Conservation (phyloP, 495 filamentous ascomycete species). For the Aspergillus cristatus region DNA sequence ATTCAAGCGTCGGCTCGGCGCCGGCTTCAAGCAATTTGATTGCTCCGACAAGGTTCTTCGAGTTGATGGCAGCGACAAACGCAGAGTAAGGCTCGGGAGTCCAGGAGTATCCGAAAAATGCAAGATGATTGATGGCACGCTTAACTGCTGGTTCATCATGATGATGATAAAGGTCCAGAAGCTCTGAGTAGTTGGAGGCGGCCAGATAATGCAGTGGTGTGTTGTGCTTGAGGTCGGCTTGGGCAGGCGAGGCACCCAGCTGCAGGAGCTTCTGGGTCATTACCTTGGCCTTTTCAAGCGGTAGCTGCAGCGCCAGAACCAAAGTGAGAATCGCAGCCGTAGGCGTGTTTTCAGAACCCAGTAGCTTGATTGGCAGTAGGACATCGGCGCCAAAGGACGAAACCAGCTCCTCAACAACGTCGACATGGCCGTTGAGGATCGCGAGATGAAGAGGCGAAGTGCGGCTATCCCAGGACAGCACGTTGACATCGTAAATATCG, state of each 20-base stretch:
- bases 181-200: slow-evolving; percentile 27
- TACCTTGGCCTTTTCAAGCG: slow-evolving; percentile 45
- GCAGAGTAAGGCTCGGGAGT: slow-evolving; percentile 18
- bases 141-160: slow-evolving; percentile 51
- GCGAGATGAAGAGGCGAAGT: slow-evolving; percentile 67
- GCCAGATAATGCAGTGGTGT: slow-evolving; percentile 55
- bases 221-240: slow-evolving; percentile 51
- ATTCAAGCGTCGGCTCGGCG: slow-evolving; percentile 26
- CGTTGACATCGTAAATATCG: slow-evolving; percentile 70
- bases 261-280: slow-evolving; percentile 56
- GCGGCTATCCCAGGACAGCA: slow-evolving; percentile 63
- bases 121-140: slow-evolving; percentile 55
- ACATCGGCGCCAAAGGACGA: slow-evolving; percentile 66
- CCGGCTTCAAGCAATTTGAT: slow-evolving; percentile 38
- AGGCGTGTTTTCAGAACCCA: slow-evolving; percentile 36
- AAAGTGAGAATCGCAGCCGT: slow-evolving; percentile 54
- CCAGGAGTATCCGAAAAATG: slow-evolving; percentile 13
- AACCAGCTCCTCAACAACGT: slow-evolving; percentile 59
- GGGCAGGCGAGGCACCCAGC: slow-evolving; percentile 61
- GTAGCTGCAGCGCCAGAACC: slow-evolving; percentile 47
- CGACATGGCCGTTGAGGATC: slow-evolving; percentile 58
- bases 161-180: slow-evolving; percentile 50
- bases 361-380: slow-evolving; percentile 57
- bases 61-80: slow-evolving; percentile 36
- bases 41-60: slow-evolving; percentile 21